These are phyloP conservation scores for Ustilago loliicola DNA, from an alignment of 1,284 basidiomycete species.

Conservation along the genomic window DNA sequence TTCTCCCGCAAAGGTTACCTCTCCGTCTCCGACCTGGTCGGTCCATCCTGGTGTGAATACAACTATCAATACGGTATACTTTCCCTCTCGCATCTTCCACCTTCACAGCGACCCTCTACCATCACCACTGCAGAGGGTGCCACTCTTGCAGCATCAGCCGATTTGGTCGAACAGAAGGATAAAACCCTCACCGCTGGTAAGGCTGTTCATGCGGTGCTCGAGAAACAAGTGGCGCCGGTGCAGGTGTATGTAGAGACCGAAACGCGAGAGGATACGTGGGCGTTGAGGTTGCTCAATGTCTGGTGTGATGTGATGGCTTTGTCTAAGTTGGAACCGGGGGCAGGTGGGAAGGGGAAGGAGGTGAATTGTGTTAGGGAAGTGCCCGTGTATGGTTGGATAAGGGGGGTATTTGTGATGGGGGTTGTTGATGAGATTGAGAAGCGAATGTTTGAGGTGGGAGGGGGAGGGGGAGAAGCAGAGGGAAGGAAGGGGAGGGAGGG, in stretches of 20 bases:
- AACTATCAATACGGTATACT: constrained; percentile 60
- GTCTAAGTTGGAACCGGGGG: constrained; percentile 14
- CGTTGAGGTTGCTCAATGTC: constrained; percentile 74
- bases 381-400: constrained; percentile 61
- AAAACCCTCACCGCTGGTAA: constrained; percentile 32
- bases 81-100: constrained; percentile 54
- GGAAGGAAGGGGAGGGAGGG: background rate
- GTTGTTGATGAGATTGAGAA: constrained; percentile 64
- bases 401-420: constrained; percentile 60
- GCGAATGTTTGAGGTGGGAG: background rate
- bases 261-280: constrained; percentile 80
- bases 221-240: constrained; percentile 79
- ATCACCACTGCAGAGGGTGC: constrained; percentile 59
- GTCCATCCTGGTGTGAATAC: constrained; percentile 67
- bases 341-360: constrained; percentile 12
- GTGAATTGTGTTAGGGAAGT: constrained; percentile 54
- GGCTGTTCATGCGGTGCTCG: constrained; percentile 83
- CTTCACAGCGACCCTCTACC: constrained; percentile 45
- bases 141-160: constrained; percentile 36
- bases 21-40: constrained; percentile 65
- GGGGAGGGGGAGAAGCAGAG: background rate
- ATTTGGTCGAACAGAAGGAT: constrained; percentile 44
- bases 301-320: constrained; percentile 41
- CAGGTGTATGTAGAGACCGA: constrained; percentile 72
- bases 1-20: constrained; percentile 50